Conservation (phyloP, 129 eudicot species). For the Escallonia herrerae region DNA sequence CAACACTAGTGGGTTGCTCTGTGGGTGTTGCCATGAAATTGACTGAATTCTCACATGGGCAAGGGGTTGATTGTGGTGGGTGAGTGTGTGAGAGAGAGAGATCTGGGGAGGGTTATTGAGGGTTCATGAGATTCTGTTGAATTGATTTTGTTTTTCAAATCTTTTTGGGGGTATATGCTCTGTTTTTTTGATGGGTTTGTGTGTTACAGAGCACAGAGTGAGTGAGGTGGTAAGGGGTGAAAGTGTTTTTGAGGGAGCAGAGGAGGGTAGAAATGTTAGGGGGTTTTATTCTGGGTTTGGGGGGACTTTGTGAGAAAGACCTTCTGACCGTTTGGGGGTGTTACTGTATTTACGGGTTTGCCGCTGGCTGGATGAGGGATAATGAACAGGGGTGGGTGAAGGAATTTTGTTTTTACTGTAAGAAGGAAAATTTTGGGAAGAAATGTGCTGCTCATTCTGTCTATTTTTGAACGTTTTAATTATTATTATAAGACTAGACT, state of each 20-base stretch:
- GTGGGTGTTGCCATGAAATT: slow-evolving; percentile 32
- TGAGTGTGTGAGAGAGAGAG: no score
- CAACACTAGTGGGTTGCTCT: slow-evolving; percentile 26
- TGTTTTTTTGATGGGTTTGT: slow-evolving; percentile 18
- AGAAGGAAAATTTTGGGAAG: no score
- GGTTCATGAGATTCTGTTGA: no score
- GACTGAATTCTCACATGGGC: slow-evolving; percentile 2
- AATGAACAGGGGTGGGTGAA: slow-evolving; percentile 2
- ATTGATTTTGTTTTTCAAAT: no score
- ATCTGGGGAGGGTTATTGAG: no score
- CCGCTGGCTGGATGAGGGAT: not conserved
- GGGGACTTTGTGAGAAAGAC: slow-evolving; percentile 6
- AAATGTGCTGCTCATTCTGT: no score
- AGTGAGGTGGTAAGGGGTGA: not conserved
- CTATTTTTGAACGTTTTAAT: no score
- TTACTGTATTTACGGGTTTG: slow-evolving; percentile 9
- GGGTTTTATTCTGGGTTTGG: slow-evolving; percentile 10
- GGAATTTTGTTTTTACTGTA: not conserved
- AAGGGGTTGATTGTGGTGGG: not conserved
- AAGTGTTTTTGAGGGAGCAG: slow-evolving; percentile 4
- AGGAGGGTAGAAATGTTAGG: no score
- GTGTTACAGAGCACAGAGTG: slow-evolving; percentile 7
- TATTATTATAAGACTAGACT: no score
- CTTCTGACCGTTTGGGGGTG: not conserved
- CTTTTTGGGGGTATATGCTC: not conserved